These are phyloP conservation scores for Salix dunnii DNA, from an alignment of 345 rosid species.

Conservation along the genomic window DNA sequence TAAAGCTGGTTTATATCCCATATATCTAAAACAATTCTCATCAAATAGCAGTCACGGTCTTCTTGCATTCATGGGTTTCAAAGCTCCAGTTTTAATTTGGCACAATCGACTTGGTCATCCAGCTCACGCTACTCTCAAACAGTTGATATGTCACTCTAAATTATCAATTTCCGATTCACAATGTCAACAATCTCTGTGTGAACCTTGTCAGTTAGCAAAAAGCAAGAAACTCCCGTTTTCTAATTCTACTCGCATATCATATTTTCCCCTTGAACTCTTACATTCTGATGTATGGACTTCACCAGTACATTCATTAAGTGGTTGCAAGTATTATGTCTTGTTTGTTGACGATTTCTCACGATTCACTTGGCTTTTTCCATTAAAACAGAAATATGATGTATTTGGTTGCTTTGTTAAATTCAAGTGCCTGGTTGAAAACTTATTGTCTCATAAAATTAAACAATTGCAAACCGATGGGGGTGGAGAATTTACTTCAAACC, in stretches of 20 bases:
- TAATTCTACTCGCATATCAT: not conserved
- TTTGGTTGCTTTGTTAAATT: not conserved
- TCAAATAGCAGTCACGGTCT: no score
- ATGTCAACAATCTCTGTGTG: not conserved
- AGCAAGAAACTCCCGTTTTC: not conserved
- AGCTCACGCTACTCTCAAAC: no score
- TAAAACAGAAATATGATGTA: not conserved
- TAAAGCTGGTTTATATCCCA: no score
- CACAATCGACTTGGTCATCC: not conserved
- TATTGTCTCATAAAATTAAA: not conserved
- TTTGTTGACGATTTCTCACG: not conserved
- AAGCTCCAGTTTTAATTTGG: not conserved
- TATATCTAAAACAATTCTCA: no score
- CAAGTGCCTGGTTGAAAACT: not conserved
- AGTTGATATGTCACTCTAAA: rapidly evolving
- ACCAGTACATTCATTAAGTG: not conserved
- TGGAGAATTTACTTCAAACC: not conserved
- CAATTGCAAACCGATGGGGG: not conserved
- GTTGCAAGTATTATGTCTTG: not conserved
- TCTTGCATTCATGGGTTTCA: not conserved
- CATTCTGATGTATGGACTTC: not conserved
- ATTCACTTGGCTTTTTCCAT: not conserved
- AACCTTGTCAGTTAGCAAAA: not conserved
- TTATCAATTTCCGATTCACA: no score
- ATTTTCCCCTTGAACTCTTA: not conserved